These are phyloP conservation scores for Sporothrix phasma DNA, from an alignment of 2,329 filamentous ascomycete genomes.

Conservation along the genomic window DNA sequence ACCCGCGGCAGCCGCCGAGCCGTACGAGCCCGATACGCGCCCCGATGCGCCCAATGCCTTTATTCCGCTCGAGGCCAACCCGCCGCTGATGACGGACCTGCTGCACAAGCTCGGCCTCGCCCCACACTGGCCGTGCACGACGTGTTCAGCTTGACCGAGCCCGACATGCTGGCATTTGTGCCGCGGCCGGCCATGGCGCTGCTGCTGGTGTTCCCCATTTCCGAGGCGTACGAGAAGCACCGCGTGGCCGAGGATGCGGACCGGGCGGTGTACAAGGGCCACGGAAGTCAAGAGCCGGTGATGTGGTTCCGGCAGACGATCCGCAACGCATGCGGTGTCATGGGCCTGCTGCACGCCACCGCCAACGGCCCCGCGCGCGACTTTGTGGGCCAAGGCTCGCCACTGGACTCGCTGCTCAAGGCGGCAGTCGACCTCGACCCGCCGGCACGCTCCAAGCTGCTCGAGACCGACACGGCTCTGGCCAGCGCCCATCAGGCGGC, in stretches of 20 bases:
- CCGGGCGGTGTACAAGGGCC: constrained; percentile 53
- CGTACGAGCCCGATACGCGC: constrained; percentile 1
- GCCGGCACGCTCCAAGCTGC: constrained; percentile 54
- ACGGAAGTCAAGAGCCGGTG: constrained; percentile 62
- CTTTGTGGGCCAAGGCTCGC: constrained; percentile 48
- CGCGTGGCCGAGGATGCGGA: constrained; percentile 63
- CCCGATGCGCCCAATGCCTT: constrained; percentile 31
- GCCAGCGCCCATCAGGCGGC: constrained; percentile 71
- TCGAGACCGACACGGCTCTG: constrained; percentile 67
- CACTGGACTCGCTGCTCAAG: constrained; percentile 54
- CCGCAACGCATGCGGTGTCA: constrained; percentile 82
- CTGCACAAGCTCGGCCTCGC: constrained; percentile 77
- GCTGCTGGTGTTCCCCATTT: constrained; percentile 85
- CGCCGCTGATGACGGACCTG: constrained; percentile 75
- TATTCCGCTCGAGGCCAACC: constrained; percentile 62
- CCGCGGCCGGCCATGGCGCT: constrained; percentile 82
- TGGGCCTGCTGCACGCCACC: constrained; percentile 75
- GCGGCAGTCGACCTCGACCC: constrained; percentile 63
- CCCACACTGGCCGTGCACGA: constrained; percentile 71
- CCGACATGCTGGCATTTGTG: constrained; percentile 73
- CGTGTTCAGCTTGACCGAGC: constrained; percentile 82
- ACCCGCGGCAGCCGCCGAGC: not conserved
- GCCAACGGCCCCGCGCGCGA: constrained; percentile 62
- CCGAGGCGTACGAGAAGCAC: constrained; percentile 65
- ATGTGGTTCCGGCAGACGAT: constrained; percentile 96